Evolutionary conservation across 2,329 filamentous ascomycete species (phyloP).

Genomic region (Thelonectria blattea): DNA sequence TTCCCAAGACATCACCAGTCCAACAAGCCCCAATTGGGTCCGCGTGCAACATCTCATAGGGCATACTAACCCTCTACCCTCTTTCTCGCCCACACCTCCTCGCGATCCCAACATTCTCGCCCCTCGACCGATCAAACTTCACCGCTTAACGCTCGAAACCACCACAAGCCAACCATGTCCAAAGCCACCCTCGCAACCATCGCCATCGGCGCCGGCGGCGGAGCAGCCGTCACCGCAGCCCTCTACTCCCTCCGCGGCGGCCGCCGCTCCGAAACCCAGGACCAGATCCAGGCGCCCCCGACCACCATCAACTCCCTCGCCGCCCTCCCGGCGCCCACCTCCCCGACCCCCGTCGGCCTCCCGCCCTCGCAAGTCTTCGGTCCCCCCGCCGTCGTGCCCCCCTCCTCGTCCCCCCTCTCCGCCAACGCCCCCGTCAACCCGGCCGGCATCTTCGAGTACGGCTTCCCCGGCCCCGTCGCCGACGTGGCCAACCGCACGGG

Average conservation of each 20-base stretch:
- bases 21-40: slow-evolving; percentile 11
- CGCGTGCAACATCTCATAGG: background rate
- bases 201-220: slow-evolving; percentile 77
- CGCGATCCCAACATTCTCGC: background rate
- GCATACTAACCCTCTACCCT: background rate
- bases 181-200: slow-evolving; percentile 78
- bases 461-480: slow-evolving; percentile 88
- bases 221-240: slow-evolving; percentile 74
- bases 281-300: slow-evolving; percentile 39
- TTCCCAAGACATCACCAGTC: slow-evolving; percentile 11
- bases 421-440: slow-evolving; percentile 68
- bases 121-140: background rate
- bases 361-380: slow-evolving; percentile 65
- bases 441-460: slow-evolving; percentile 79
- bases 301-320: slow-evolving; percentile 39
- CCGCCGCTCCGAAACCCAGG: slow-evolving; percentile 49
- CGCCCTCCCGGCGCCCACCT: slow-evolving; percentile 34
- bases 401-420: slow-evolving; percentile 36
- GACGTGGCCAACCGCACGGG: slow-evolving; percentile 80
- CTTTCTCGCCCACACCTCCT: background rate
- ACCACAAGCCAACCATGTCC: slow-evolving; percentile 68
- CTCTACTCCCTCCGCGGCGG: slow-evolving; percentile 66
- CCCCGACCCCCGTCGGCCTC: slow-evolving; percentile 45
- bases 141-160: background rate
- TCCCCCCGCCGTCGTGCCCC: slow-evolving; percentile 40